Percentiles rank a stretch among this genome's conserved stretches.
Evolutionary conservation across 2,329 filamentous ascomycete genomes (phyloP).

Genomic region (Scedosporium boydii): DNA sequence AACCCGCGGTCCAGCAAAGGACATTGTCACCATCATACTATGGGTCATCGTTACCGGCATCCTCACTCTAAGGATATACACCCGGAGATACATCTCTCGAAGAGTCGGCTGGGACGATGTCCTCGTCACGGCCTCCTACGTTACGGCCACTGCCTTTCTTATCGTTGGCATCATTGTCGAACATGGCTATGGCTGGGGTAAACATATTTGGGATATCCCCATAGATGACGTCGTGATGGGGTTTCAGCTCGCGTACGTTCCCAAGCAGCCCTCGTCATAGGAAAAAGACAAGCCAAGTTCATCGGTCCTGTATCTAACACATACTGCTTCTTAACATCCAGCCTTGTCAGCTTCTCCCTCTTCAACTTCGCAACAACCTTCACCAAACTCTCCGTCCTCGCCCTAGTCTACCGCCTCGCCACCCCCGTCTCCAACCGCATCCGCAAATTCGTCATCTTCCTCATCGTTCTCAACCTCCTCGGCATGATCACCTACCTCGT

Average conservation of each 20-base stretch:
- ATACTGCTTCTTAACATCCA: background rate
- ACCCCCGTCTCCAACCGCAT: slow-evolving; percentile 20
- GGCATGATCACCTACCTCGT: slow-evolving; percentile 20
- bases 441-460: slow-evolving; percentile 18
- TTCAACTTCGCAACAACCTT: slow-evolving; percentile 27
- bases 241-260: slow-evolving; percentile 13
- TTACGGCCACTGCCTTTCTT: slow-evolving; percentile 23
- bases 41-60: slow-evolving; percentile 18
- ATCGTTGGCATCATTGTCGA: slow-evolving; percentile 19
- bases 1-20: slow-evolving; percentile 18
- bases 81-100: slow-evolving; percentile 22
- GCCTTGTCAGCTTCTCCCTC: slow-evolving; percentile 23
- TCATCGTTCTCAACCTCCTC: slow-evolving; percentile 20
- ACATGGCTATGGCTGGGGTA: slow-evolving; percentile 18
- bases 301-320: background rate
- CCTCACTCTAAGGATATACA: slow-evolving; percentile 24
- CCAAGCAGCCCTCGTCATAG: background rate
- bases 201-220: slow-evolving; percentile 24
- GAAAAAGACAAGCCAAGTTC: background rate
- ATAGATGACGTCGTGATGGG: slow-evolving; percentile 11
- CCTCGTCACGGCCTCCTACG: slow-evolving; percentile 25
- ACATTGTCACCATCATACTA: slow-evolving; percentile 18
- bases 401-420: slow-evolving; percentile 26
- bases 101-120: slow-evolving; percentile 26
- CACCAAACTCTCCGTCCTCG: slow-evolving; percentile 31